Percentiles rank a stretch among this genome's conserved stretches.
phyloP scores from a whole-genome alignment of 2,329 filamentous ascomycete genomes.

The Colletotrichum lini region DNA sequence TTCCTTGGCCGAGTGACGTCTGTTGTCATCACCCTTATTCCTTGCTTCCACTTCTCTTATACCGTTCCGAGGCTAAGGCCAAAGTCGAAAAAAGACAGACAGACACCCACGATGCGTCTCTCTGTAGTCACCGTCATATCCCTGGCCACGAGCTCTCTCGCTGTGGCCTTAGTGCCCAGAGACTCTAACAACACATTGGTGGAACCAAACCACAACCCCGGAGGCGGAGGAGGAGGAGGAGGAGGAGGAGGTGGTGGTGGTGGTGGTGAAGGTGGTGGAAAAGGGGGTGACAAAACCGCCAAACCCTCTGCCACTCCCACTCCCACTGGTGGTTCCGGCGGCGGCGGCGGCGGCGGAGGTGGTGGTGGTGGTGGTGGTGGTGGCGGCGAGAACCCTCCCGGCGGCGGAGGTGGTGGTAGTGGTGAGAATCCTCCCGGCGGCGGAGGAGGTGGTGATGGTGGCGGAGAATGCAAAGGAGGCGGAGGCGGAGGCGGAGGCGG shows the following conservation, averaged over 20 bases:
- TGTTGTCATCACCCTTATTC: not conserved
- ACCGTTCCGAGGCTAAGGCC: not conserved
- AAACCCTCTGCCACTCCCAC: not conserved
- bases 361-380: too few species aligned
- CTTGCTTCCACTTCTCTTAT: too few species aligned
- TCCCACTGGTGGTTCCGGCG: too few species aligned
- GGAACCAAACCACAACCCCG: not conserved
- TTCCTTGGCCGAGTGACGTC: not conserved
- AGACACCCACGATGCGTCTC: conserved; percentile 27
- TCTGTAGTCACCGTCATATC: conserved; percentile 34
- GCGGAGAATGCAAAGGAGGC: not conserved
- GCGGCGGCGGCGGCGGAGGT: not conserved
- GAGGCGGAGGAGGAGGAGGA: not conserved
- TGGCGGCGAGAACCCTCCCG: not conserved
- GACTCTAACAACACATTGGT: not conserved
- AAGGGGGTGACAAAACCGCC: too few species aligned
- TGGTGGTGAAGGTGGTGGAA: not conserved
- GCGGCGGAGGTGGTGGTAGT: too few species aligned
- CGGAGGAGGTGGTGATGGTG: too few species aligned
- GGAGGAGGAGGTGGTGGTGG: not conserved
- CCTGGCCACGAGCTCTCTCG: conserved; percentile 34
- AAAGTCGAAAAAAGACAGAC: not conserved
- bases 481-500: too few species aligned
- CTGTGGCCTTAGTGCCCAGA: conserved; percentile 18
- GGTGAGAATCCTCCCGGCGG: too few species aligned